These are phyloP conservation scores for Castanea sativa DNA, from an alignment of 306 rosid genomes.

Conservation along the genomic window DNA sequence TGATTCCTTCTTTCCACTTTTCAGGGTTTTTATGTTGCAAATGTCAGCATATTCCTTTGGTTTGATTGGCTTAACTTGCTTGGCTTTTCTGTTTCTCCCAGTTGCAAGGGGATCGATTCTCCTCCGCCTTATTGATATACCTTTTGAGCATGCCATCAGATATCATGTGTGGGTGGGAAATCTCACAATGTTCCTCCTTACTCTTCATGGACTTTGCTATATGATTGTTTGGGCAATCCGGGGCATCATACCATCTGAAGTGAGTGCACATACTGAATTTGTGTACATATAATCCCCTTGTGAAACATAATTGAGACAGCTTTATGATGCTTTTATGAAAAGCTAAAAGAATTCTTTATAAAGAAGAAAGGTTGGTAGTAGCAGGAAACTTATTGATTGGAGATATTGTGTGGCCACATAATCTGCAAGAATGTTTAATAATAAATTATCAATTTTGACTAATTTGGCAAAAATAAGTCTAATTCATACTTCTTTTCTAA, in stretches of 20 bases:
- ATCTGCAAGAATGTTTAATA: no score
- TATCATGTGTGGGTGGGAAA: constrained; percentile 97
- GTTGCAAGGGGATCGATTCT: constrained; percentile 87
- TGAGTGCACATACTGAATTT: constrained; percentile 31
- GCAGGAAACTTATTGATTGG: no score
- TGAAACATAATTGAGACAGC: not conserved
- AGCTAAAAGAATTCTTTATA: not conserved
- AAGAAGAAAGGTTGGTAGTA: not conserved
- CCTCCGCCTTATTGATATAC: constrained; percentile 72
- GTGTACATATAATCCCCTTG: not conserved
- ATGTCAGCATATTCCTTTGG: constrained; percentile 66
- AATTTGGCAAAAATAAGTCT: no score
- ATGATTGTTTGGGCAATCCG: constrained; percentile 57
- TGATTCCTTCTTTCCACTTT: not conserved
- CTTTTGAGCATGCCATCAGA: constrained; percentile 86
- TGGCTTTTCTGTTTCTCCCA: constrained; percentile 80
- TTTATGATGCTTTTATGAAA: not conserved
- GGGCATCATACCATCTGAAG: constrained; percentile 50
- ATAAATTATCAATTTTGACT: no score
- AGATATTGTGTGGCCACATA: no score
- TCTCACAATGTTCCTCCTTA: constrained; percentile 79
- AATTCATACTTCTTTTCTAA: no score
- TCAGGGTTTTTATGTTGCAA: constrained; percentile 51
- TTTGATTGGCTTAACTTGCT: constrained; percentile 53
- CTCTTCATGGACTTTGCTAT: constrained; percentile 74